These are phyloP conservation scores for Lactifluus hygrophoroides DNA, from an alignment of 768 basidiomycete species.

Conservation along the genomic window DNA sequence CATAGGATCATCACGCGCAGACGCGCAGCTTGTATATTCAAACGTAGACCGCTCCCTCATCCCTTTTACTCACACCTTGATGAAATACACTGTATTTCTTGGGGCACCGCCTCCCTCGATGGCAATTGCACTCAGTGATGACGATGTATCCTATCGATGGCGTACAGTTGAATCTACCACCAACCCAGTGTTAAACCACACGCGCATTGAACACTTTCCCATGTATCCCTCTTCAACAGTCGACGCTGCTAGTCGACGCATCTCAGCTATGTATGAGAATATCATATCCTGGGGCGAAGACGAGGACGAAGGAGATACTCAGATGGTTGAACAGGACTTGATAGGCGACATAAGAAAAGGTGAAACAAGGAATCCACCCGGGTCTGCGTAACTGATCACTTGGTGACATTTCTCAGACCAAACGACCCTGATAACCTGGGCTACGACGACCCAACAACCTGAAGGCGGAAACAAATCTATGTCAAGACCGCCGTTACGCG, in stretches of 20 bases:
- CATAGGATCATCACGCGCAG: too few relatives aligned
- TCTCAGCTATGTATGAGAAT: slow-evolving; percentile 64
- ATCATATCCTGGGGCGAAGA: slow-evolving; percentile 52
- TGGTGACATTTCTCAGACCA: slow-evolving; percentile 1
- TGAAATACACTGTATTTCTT: slow-evolving; percentile 42
- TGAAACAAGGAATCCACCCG: too few relatives aligned
- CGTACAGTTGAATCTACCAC: slow-evolving; percentile 32
- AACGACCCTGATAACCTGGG: slow-evolving; percentile 12
- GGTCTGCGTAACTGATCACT: too few relatives aligned
- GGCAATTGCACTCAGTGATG: slow-evolving; percentile 31
- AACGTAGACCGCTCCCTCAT: too few relatives aligned
- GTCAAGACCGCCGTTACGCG: slow-evolving; percentile 8
- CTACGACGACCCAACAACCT: slow-evolving; percentile 6
- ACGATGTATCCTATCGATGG: slow-evolving; percentile 35
- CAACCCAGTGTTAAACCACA: slow-evolving; percentile 12
- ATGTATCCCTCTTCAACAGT: slow-evolving; percentile 37
- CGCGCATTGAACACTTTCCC: slow-evolving; percentile 16
- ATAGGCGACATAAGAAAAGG: neutral
- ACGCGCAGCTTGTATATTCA: too few relatives aligned
- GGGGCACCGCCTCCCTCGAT: slow-evolving; percentile 35
- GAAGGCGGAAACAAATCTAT: neutral
- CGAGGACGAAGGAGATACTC: slow-evolving; percentile 18
- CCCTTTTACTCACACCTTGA: too few relatives aligned
- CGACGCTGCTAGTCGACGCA: slow-evolving; percentile 57
- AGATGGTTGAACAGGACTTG: slow-evolving; percentile 5